Base-by-base conservation (phyloP, 805 yeast species). In the Helenozyma baotianmanensis region DNA sequence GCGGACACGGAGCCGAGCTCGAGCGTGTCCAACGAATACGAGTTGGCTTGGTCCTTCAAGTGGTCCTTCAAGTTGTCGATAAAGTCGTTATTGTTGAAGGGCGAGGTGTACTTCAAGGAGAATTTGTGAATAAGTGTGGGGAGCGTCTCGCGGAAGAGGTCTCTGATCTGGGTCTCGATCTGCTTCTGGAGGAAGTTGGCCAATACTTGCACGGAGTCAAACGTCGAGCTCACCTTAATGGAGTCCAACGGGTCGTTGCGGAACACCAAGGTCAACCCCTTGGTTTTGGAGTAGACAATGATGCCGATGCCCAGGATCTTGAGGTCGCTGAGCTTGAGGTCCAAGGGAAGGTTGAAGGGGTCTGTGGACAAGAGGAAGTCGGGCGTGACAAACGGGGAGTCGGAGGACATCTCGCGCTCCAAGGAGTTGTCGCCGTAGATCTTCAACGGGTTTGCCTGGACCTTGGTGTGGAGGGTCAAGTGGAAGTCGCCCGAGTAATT, bases 231-330 rank as follows among this genome's bases (percentile, higher is more conserved):
- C 10, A 87, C 94, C 47, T 78, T 79, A 41, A 87, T 86, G 14
- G 80, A 74, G 45, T 86, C 95, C 35, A 87, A 66, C 1, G 96
- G 96, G 56, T 87, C 96, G 56, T 87, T 87, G 47, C 89, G 74
- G 61, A 87, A 87, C 19, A 87, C 96, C 25, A 87, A 63, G 0
- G 96, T 87, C 36, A 87, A 68, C 1, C 96, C 96, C 50, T 85
- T 85, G 3, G 82, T 70, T 48, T 83, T 80, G 18, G 82, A 76
- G 54, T 83, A 87, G 3, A 87, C 96, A 40, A 86, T 77, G 33
- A 87, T 82, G 15, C 89, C 87, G 38, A 88, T 87, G 1, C 95
- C 92, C 36, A 80, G 75, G 32, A 87, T 67, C 46, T 72, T 70
- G 40, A 87, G 80, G 35, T 82, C 80, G 25, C 87, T 75, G 33